Evolutionary conservation across 257 asterid genomes (phyloP).

Genomic region (Agastache rugosa): DNA sequence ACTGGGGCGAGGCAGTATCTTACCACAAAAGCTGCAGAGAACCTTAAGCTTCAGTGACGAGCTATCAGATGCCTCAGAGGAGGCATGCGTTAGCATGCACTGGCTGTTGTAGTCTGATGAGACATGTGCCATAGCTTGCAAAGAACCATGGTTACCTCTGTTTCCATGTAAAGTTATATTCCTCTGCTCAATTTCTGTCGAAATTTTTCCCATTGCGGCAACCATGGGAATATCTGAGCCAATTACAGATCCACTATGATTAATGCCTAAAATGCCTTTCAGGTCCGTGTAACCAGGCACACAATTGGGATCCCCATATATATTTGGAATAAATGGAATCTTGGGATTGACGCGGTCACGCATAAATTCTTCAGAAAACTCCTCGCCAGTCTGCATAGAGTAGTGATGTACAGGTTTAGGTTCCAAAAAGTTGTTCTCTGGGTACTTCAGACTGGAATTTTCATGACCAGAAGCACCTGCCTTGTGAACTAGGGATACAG

Average conservation of each 20-base stretch:
- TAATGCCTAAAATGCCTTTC: constrained; percentile 60
- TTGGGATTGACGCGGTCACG: constrained; percentile 72
- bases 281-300: constrained; percentile 67
- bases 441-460: constrained; percentile 45
- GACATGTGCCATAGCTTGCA: constrained; percentile 45
- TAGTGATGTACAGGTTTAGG: constrained; percentile 74
- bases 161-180: constrained; percentile 51
- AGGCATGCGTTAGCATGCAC: constrained; percentile 44
- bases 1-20: constrained; percentile 86
- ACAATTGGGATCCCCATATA: constrained; percentile 61
- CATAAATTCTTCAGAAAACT: constrained; percentile 90
- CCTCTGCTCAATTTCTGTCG: constrained; percentile 46
- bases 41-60: constrained; percentile 63
- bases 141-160: constrained; percentile 47
- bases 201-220: constrained; percentile 48
- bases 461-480: constrained; percentile 52
- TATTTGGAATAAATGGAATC: constrained; percentile 56
- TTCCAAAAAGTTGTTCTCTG: constrained; percentile 53
- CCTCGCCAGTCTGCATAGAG: constrained; percentile 98
- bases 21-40: constrained; percentile 95
- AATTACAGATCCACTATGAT: constrained; percentile 60
- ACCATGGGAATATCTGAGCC: constrained; percentile 69
- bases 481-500: constrained; percentile 53
- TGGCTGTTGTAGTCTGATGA: constrained; percentile 53
- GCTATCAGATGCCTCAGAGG: constrained; percentile 65